Evolutionary conservation across 306 rosid genomes (phyloP), one percentile per base, ranked within the genome.

Genomic region (barrel medic (Medicago truncatula)): DNA sequence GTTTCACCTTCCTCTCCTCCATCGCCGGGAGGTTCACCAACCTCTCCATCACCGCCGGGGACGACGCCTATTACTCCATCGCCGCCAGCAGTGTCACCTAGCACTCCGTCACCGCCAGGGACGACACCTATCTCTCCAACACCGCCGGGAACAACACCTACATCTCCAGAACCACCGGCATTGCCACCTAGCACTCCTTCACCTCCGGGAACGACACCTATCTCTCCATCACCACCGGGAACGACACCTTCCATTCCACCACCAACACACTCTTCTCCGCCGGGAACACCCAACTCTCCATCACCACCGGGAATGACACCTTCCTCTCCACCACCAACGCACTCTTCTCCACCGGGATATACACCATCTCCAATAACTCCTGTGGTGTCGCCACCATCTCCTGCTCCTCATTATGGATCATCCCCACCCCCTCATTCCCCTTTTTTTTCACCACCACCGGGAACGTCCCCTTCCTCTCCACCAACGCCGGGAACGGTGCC

Each of bases 401-500:
- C 88, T 0, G 39, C 83, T 0, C 84, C 89, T 0, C 41, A 18
- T 43, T 12, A 66, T 79, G 1, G 63, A 71, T 70, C 82, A 4
- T 81, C 89, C 0, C 73, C 87, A 0, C 52, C 52, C 16, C 52
- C 16, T 12, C 52, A 46, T 46, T 46, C 52, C 52, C 75, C 66
- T 1, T 49, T 81, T 8, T 70, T 15, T 64, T 39, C 92, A 0
- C 82, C 88, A 57, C 86, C 56, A 2, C 56, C 56, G 8, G 18
- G 7, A 49, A 49, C 79, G 7, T 25, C 81, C 0, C 79, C 89
- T 6, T 82, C 86, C 0, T 83, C 90, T 0, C 85, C 86, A 14
- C 54, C 17, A 49, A 5, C 54, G 17, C 54, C 54, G 17, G 9
- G 16, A 15, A 7, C 8, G 9, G 8, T 8, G n/a, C 56, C 56